Evolutionary conservation across 805 yeast genomes (phyloP), one percentile per base, ranked within the genome.

Genomic region (Myxozyma geophila): DNA sequence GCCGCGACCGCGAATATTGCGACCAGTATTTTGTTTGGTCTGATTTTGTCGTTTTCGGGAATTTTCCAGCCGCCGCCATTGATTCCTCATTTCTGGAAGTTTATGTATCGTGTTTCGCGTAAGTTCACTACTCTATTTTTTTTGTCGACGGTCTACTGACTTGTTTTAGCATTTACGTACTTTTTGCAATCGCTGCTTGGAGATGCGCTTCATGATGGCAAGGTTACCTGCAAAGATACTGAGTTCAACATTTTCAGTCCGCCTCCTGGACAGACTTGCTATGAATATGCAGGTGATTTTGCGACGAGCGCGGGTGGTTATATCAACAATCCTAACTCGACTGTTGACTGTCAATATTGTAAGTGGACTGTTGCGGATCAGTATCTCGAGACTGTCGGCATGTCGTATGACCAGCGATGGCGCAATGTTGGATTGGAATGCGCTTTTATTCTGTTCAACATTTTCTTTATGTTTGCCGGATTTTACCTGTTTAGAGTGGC

Each of bases 41-140:
- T 88, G 73, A 75, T 83, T 70, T 80, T 87, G 61, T 78, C 86
- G 23, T 88, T 89, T 78, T 81, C 89, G 74, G 91, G 92, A 78
- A 87, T 87, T 61, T 78, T 86, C 63, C 90, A 86, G 71, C 84
- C 86, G 17, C 76, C 76, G 21, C 9, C 15, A 28, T 76, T 80
- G 58, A 82, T 89, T 86, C 95, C 96, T 12, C 86, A 89, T 0
- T 90, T 90, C 79, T 90, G 96, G 96, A 85, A 83, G 53, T 90
- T 88, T 74, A 88, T 90, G 92, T 87, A 88, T 83, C 83, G 88
- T 69, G 81, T 80, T 21, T 86, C 90, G 33, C 96, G 53, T 49
- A 35, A 49, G 53, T 49, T 49, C 19, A 44, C 51, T 35, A 12
- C 37, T n/a, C 23, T 44, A 7, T 33, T 37, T 13, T 35, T 47